These are phyloP conservation scores for Gossypium laxum DNA, from an alignment of 441 rosid genomes.

Conservation along the genomic window DNA sequence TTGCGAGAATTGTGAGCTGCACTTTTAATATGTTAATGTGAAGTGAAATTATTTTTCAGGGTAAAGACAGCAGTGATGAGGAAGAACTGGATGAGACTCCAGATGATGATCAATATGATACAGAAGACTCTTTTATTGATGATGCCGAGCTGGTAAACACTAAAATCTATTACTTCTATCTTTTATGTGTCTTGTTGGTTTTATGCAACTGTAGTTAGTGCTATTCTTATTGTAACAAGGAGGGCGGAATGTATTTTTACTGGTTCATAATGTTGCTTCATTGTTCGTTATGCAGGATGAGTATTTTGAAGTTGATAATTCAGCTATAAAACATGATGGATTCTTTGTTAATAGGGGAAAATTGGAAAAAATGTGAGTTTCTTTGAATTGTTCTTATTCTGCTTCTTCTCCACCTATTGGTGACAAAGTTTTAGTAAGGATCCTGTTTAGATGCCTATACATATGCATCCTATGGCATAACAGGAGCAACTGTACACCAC, in stretches of 20 bases:
- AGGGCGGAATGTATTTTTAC: background rate
- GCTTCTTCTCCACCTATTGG: background rate
- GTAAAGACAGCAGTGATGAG: constrained; percentile 92
- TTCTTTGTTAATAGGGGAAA: constrained; percentile 90
- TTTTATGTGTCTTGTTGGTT: background rate
- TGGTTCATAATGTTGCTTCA: constrained; percentile 10
- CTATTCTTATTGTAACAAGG: background rate
- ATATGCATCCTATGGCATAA: background rate
- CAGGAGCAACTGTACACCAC: constrained; percentile 3
- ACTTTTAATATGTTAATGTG: constrained; percentile 15
- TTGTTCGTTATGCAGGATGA: constrained; percentile 63
- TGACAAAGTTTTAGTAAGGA: background rate
- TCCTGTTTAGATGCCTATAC: background rate
- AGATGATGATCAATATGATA: constrained; percentile 91
- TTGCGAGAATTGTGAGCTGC: constrained; percentile 4
- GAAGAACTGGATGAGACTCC: constrained; percentile 81
- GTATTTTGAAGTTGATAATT: constrained; percentile 91
- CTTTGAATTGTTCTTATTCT: background rate
- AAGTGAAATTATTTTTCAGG: constrained; percentile 37
- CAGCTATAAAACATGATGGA: constrained; percentile 82
- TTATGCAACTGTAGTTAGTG: constrained; percentile 8
- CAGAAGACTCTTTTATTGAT: constrained; percentile 95
- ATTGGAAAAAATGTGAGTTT: constrained; percentile 76
- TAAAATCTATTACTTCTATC: constrained; percentile 15
- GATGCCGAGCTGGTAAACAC: constrained; percentile 80